These are phyloP conservation scores for Xylariaceae sp. DNA, from an alignment of 2,329 filamentous ascomycete species.

Conservation along the genomic window DNA sequence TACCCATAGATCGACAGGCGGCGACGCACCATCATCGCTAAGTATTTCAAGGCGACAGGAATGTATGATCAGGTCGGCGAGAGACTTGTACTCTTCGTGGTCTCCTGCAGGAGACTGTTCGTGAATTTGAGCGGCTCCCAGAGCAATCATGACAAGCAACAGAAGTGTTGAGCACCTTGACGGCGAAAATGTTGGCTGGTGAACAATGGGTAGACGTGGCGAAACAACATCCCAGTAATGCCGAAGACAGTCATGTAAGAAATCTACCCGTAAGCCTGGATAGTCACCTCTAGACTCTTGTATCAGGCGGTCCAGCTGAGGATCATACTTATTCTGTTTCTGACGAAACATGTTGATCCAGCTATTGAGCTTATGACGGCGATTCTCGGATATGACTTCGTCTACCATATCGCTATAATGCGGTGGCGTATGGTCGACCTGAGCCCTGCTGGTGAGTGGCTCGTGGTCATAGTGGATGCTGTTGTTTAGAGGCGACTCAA, in stretches of 20 bases:
- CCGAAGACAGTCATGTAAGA: slow-evolving; percentile 81
- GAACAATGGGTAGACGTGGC: slow-evolving; percentile 79
- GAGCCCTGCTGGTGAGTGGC: slow-evolving; percentile 44
- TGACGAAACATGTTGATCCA: slow-evolving; percentile 42
- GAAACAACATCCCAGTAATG: slow-evolving; percentile 87
- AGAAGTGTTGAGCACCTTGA: slow-evolving; percentile 75
- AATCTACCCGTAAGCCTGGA: slow-evolving; percentile 62
- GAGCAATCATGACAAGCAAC: slow-evolving; percentile 75
- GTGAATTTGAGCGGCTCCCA: slow-evolving; percentile 77
- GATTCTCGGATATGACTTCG: slow-evolving; percentile 41
- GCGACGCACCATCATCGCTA: slow-evolving; percentile 74
- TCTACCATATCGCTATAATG: slow-evolving; percentile 38
- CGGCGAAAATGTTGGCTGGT: slow-evolving; percentile 80
- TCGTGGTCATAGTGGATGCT: slow-evolving; percentile 50
- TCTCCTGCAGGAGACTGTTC: slow-evolving; percentile 55
- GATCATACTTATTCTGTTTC: slow-evolving; percentile 40
- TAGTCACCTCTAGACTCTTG: slow-evolving; percentile 41
- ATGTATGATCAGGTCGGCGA: slow-evolving; percentile 59
- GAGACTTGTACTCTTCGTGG: slow-evolving; percentile 41
- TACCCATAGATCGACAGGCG: slow-evolving; percentile 82
- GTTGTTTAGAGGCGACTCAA: slow-evolving; percentile 50
- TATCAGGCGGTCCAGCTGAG: slow-evolving; percentile 29
- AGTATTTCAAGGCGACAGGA: slow-evolving; percentile 81
- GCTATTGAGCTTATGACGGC: slow-evolving; percentile 42
- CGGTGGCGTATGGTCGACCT: slow-evolving; percentile 41